Base-by-base conservation (phyloP, 1,284 basidiomycete genomes). In the Fomitopsis schrenkii region DNA sequence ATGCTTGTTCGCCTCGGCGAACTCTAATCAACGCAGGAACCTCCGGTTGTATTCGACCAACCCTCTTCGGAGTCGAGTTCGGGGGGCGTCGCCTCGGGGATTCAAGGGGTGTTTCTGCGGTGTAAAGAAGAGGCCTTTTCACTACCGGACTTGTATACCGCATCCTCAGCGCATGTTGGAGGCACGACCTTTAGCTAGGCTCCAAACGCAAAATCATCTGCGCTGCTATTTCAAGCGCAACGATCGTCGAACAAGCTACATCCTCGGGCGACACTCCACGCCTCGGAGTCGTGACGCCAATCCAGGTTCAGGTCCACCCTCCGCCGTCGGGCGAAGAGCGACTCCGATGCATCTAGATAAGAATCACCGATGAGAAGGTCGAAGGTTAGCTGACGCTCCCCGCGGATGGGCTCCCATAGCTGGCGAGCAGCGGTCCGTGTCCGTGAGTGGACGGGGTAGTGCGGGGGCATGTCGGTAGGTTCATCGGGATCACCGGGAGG, bases 401-500 rank as follows among this genome's bases (percentile, higher is more conserved):
- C 52, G 52, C 33, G 52, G 52, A 15, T 40, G 19, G 36, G 28
- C 52, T 30, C 19, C 52, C 52, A 36, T 36, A 54, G 36, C 52
- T 36, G 33, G 52, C 35, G 12, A 38, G 52, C 12, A 40, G 35
- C 35, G 36, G 19, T 40, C 52, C 52, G 52, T 38, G 33, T 38
- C 52, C 36, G 35, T 54, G 52, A 36, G 52, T 26, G 8, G 22
- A 33, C 52, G 35, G 52, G 28, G 17, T 19, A 6, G 35, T 7
- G 35, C 52, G 52, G 52, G 52, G 52, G 52, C 35, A 54, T 40
- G 35, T 54, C 52, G 52, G 52, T 40, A 54, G 52, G 52, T 54
- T 54, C 22, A 36, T 40, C 33, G 52, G 52, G 52, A 38, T 54
- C 35, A 40, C 36, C 30, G n/a, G 52, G 12, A n/a, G 36, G 52